These are phyloP conservation scores for Boletus rubroflammeus DNA, from an alignment of 768 basidiomycete genomes.

Conservation along the genomic window DNA sequence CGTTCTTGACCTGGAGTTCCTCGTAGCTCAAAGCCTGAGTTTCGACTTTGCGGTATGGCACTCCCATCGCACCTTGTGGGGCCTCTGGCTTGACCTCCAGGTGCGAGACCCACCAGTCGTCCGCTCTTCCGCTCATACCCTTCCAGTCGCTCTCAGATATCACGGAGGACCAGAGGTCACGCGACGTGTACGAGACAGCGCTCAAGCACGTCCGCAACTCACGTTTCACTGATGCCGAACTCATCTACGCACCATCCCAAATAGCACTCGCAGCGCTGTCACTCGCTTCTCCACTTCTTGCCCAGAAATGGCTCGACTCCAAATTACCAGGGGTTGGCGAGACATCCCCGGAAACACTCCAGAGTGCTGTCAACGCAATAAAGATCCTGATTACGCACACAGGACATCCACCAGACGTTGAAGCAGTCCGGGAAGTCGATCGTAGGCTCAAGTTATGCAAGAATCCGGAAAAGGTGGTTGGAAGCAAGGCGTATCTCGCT, in stretches of 20 bases:
- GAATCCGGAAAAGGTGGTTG: conserved; percentile 93
- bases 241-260: conserved; percentile 90
- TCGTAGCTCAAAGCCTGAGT: conserved; percentile 88
- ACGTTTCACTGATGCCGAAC: conserved; percentile 86
- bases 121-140: conserved; percentile 8
- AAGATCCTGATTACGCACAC: conserved; percentile 50
- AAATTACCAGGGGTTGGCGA: conserved; percentile 28
- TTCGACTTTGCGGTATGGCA: conserved; percentile 97
- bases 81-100: conserved; percentile 85
- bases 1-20: conserved; percentile 91
- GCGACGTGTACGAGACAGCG: conserved; percentile 61
- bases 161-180: conserved; percentile 44
- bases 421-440: conserved; percentile 86
- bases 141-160: conserved; percentile 56
- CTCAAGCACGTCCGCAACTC: conserved; percentile 68
- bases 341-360: conserved; percentile 20
- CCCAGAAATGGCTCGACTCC: conserved; percentile 55
- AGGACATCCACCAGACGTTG: conserved; percentile 69
- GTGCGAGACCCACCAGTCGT: conserved; percentile 36
- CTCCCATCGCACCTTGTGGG: conserved; percentile 84
- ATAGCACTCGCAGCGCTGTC: conserved; percentile 82
- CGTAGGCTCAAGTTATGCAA: conserved; percentile 82
- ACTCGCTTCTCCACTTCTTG: conserved; percentile 57
- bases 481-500: conserved; percentile 76
- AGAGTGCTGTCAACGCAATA: conserved; percentile 42